A percentile compares a stretch with the other conserved stretches of the same genome.
These are phyloP conservation scores for Naegleria lovaniensis DNA, from an alignment of 208 protist species.

Conservation along the genomic window DNA sequence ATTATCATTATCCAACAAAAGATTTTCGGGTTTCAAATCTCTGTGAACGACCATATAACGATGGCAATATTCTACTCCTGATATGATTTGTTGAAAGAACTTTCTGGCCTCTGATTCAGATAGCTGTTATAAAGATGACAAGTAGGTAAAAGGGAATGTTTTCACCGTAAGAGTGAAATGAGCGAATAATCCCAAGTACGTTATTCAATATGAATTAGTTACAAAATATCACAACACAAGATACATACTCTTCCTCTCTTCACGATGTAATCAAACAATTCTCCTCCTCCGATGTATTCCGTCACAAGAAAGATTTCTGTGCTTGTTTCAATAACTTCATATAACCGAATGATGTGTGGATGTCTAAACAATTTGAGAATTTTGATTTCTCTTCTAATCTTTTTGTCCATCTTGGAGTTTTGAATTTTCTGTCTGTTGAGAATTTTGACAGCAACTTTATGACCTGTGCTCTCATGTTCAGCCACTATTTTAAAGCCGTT, in stretches of 20 bases:
- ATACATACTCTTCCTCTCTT: slow-evolving; percentile 68
- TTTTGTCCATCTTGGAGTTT: slow-evolving; percentile 77
- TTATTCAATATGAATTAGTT: too few relatives aligned
- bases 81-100: slow-evolving; percentile 98
- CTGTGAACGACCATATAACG: slow-evolving; percentile 74
- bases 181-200: too few relatives aligned
- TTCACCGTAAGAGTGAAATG: too few relatives aligned
- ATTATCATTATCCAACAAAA: slow-evolving; percentile 46
- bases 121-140: slow-evolving; percentile 39
- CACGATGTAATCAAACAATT: slow-evolving; percentile 99
- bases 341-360: slow-evolving; percentile 97
- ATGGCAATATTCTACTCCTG: slow-evolving; percentile 97
- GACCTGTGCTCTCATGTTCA: slow-evolving; percentile 84
- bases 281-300: slow-evolving; percentile 96
- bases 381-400: slow-evolving; percentile 92
- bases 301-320: slow-evolving; percentile 98
- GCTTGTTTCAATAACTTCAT: slow-evolving; percentile 92
- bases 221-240: not conserved
- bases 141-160: too few relatives aligned
- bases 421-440: slow-evolving; percentile 96
- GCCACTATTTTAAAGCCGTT: slow-evolving; percentile 75
- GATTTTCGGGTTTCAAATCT: slow-evolving; percentile 52
- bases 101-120: slow-evolving; percentile 81
- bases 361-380: slow-evolving; percentile 96
- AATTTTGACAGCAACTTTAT: slow-evolving; percentile 98